phyloP scores from a whole-genome alignment of 2,329 filamentous ascomycete genomes.

The Nothomitra cinnamomea region DNA sequence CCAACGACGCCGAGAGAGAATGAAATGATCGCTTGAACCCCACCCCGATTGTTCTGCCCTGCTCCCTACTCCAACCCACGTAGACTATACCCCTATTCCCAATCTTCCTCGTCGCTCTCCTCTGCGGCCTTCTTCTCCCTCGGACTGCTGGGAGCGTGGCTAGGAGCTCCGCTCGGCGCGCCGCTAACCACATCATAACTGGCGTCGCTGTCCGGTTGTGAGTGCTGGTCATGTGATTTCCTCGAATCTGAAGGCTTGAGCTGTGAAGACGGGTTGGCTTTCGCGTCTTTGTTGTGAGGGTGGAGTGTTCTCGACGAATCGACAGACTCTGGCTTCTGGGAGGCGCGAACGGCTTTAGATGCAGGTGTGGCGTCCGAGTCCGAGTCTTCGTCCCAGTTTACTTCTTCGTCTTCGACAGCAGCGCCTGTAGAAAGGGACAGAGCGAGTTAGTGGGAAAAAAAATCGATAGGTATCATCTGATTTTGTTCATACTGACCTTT shows the following conservation, averaged over 20 bases:
- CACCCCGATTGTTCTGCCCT: too few relatives aligned
- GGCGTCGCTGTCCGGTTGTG: constrained; percentile 80
- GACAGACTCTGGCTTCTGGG: not conserved
- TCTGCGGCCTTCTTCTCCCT: constrained; percentile 31
- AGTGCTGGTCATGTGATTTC: constrained; percentile 71
- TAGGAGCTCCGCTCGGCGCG: constrained; percentile 56
- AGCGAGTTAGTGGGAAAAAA: constrained; percentile 19
- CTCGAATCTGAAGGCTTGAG: constrained; percentile 50
- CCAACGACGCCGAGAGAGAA: too few relatives aligned
- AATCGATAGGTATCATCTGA: constrained; percentile 6
- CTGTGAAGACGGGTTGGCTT: constrained; percentile 9
- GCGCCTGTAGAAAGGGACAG: constrained; percentile 32
- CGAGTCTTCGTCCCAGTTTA: constrained; percentile 56
- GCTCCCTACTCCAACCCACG: too few relatives aligned
- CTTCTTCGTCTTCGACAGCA: constrained; percentile 51
- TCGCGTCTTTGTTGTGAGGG: not conserved
- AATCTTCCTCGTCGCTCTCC: constrained; percentile 58
- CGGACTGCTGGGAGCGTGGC: constrained; percentile 54
- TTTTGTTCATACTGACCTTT: constrained; percentile 44
- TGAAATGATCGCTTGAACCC: too few relatives aligned
- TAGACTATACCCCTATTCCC: constrained; percentile 43
- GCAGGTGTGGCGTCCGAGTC: constrained; percentile 28
- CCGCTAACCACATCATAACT: constrained; percentile 84
- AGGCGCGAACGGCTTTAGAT: not conserved
- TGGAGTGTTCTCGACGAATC: constrained; percentile 1